Evolutionary conservation across 2,329 filamentous ascomycete species (phyloP), one percentile per base, ranked within the genome.

Genomic region (Fusarium hostae): DNA sequence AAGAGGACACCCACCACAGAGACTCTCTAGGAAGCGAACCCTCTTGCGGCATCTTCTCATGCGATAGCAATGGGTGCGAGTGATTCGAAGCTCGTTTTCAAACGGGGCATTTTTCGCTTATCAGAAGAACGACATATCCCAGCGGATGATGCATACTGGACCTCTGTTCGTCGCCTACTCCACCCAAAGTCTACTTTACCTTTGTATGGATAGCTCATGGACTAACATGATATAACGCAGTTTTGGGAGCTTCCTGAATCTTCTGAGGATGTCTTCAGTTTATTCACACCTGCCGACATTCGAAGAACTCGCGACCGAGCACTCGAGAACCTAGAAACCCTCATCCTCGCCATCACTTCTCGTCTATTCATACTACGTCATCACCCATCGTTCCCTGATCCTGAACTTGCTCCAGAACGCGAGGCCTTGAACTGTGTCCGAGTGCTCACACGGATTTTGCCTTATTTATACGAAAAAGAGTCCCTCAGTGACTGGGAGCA

Each of bases 241-340:
- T 98, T 98, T 84, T 98, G 95, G 95, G 94, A 97, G 82, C 90
- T 99, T 45, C 96, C 96, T 70, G 96, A 98, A 82, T 95, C 94
- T 18, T 90, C 94, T 57, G 96, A 98, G 80, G 96, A 99, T 85
- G 91, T 99, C 78, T 98, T 98, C 85, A 97, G 94, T 79, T 89
- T 98, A 68, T 98, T 98, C 83, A 94, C 95, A 40, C 90, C 94
- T 9, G 90, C 91, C 64, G 93, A 97, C 80, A 95, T 98, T 71
- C 93, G 95, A 69, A 91, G 95, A 74, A 95, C 94, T 48, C 90
- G 95, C 79, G 95, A 98, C 81, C 88, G 90, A 76, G 92, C 94
- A 51, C 85, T 97, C 69, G 91, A 93, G 79, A 98, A 98, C 79
- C 87, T 98, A 71, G 94, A 98, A 83, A 97, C 95, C 10, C 87